Conservation (phyloP, 768 basidiomycete species). For the Phanerodontia chrysosporium region DNA sequence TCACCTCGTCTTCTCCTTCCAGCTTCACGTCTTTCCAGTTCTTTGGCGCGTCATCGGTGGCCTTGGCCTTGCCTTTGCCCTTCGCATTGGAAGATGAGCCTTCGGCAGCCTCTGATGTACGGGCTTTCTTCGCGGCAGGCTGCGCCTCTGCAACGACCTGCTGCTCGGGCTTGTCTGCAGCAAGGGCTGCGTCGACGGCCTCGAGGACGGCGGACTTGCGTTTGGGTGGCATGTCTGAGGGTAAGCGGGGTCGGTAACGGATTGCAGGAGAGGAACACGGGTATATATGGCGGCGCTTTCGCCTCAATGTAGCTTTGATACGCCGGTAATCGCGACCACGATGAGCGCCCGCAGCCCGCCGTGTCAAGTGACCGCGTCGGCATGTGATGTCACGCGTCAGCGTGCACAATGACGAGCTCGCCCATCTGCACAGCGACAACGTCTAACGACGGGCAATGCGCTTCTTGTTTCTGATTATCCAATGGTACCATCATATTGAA, state of each 20-base stretch:
- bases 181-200: background rate
- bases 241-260: background rate
- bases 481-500: too few species aligned
- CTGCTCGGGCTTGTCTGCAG: conserved; percentile 9
- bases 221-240: conserved; percentile 32
- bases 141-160: conserved; percentile 17
- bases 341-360: background rate
- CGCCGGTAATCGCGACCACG: background rate
- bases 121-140: conserved; percentile 29
- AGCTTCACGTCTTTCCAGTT: conserved; percentile 37
- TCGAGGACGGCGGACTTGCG: conserved; percentile 35
- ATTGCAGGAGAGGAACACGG: background rate
- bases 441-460: too few species aligned
- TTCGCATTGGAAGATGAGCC: conserved; percentile 16
- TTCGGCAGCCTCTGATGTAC: conserved; percentile 23
- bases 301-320: background rate
- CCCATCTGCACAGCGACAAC: too few species aligned
- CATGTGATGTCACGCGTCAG: background rate
- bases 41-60: conserved; percentile 9
- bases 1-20: conserved; percentile 39
- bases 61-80: conserved; percentile 20
- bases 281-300: background rate
- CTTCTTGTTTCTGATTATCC: too few species aligned
- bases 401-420: background rate
- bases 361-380: background rate